Conservation (phyloP, 805 yeast genomes). For the Suhomyces prunicola region DNA sequence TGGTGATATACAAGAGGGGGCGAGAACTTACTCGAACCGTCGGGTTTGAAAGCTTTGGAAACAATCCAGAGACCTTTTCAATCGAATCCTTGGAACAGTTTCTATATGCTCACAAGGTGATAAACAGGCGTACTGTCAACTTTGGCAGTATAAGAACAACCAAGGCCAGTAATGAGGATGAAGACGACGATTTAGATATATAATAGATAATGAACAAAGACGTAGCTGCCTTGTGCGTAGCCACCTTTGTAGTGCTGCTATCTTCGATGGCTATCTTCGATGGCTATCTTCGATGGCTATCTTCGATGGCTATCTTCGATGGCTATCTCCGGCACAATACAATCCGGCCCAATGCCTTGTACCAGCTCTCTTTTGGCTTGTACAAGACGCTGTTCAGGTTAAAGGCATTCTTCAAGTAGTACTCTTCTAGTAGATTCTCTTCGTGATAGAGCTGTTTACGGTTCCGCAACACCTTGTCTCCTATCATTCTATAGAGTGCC, state of each 20-base stretch:
- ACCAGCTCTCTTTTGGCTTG: neutral
- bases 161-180: conserved; percentile 12
- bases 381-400: too few species aligned
- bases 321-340: neutral
- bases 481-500: neutral
- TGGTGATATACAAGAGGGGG: conserved; percentile 59
- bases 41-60: conserved; percentile 65
- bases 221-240: too few species aligned
- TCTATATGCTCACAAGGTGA: conserved; percentile 20
- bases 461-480: neutral
- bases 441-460: neutral
- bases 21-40: conserved; percentile 56
- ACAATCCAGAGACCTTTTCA: conserved; percentile 44
- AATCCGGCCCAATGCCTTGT: neutral
- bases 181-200: conserved; percentile 32
- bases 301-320: too few species aligned
- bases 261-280: too few species aligned
- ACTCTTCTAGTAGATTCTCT: neutral
- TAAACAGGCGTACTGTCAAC: conserved; percentile 32
- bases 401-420: neutral
- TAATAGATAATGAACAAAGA: neutral
- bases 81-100: conserved; percentile 46
- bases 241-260: too few species aligned
- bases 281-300: too few species aligned
- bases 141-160: conserved; percentile 16